Evolutionary conservation across 192 early-diverging fungal species (phyloP), one percentile per base, ranked within the genome.

Genomic region (Coemansia sp.): DNA sequence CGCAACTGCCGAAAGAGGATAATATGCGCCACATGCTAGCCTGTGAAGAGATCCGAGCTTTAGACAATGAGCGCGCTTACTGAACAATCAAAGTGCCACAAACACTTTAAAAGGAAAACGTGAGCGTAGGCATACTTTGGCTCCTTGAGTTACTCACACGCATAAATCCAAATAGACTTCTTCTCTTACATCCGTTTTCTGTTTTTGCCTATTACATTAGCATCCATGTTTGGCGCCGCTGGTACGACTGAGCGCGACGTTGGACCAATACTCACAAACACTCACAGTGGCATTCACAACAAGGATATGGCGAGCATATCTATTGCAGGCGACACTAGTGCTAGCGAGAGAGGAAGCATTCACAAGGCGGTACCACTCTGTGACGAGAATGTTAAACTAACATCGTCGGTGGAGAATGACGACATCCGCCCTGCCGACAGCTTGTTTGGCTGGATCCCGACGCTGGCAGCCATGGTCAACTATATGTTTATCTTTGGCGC

Each of bases 381-480:
- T 78, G 72, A 65, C 67, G 3, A 78, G 53, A 66, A 59, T 15
- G 15, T 15, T 12, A 31, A 32, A 14, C 12, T 17, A 32, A 14
- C 15, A 31, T 31, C 29, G 6, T 31, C 29, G 15, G 55, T 1
- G 6, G 55, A 58, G 5, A 5, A 0, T 3, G 59, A n/a, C 65
- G 55, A 25, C 45, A 60, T 73, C 3, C 68, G 71, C 10, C 80
- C 80, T 0, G 58, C 69, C 12, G 80, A 82, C 31, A 7, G 68
- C 4, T 50, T 57, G 9, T 82, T 71, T 38, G 76, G 80, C 11
- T 82, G 80, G 80, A 75, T 82, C 4, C 71, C 72, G 17, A 72
- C 69, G 41, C 32, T 78, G 45, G 71, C 72, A 2, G 68, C 64
- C 5, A 88, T 21, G 86, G 86, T 90, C 67, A 89, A 62, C 70